Evolutionary conservation across 306 rosid genomes (phyloP).

Genomic region (Chamaecrista fasciculata): DNA sequence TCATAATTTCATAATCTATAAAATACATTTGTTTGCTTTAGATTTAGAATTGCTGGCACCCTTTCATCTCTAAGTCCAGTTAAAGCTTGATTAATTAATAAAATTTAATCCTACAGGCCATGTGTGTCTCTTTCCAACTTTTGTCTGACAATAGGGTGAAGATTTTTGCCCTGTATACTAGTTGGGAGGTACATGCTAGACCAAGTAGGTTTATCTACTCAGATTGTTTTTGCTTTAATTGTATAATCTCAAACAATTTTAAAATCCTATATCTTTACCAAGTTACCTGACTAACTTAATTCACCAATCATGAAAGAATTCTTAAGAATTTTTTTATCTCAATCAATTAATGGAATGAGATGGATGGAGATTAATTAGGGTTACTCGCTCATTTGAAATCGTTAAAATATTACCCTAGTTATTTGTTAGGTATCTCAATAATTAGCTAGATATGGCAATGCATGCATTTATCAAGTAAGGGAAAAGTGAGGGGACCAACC

Average conservation of each 20-base stretch:
- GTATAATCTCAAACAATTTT: constrained; percentile 16
- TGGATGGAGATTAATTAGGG: constrained; percentile 9
- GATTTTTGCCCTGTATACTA: constrained; percentile 22
- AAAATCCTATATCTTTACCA: constrained; percentile 24
- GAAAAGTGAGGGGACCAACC: constrained; percentile 14
- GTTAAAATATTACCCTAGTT: background rate
- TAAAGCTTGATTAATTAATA: background rate
- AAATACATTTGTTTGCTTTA: constrained; percentile 15
- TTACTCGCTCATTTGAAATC: background rate
- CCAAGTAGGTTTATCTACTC: constrained; percentile 17
- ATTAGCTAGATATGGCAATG: constrained; percentile 8
- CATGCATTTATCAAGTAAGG: constrained; percentile 16
- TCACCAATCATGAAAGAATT: constrained; percentile 27
- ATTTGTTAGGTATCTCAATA: constrained; percentile 1
- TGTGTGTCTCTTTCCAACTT: constrained; percentile 21
- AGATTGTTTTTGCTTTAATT: constrained; percentile 19
- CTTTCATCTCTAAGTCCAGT: background rate
- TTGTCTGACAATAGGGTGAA: constrained; percentile 56
- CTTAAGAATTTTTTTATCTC: constrained; percentile 11
- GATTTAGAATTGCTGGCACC: constrained; percentile 20
- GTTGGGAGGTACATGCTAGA: constrained; percentile 35
- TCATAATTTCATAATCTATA: background rate
- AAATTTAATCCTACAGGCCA: constrained; percentile 26
- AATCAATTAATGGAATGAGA: constrained; percentile 1
- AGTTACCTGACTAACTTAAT: constrained; percentile 23